Base-by-base conservation (phyloP, 345 rosid genomes). In the Brassica carinata region DNA sequence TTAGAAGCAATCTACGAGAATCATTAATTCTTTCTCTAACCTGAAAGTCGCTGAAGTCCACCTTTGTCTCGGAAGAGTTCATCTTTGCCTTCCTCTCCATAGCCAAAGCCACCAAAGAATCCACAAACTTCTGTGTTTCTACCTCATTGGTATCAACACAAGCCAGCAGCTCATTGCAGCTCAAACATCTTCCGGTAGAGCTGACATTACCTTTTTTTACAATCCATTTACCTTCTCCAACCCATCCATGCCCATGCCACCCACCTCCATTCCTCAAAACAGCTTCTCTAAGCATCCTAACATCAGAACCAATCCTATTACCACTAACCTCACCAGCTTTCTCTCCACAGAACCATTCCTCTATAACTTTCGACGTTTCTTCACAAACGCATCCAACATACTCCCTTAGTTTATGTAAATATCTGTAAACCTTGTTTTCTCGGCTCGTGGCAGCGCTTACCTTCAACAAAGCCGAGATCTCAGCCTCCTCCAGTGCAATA, bases 221-320 rank as follows among this genome's bases (percentile, higher is more conserved):
- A 36, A 66, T 76, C 94, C 93, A 94, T 67, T 81, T 89, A 27
- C 95, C 95, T 43, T 86, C 74, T 73, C 97, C 97, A 80, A 88
- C 79, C 97, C 97, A 94, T 18, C 98, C 98, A 55, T 83, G 69
- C 62, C 97, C 97, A 77, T 92, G 97, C 97, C 95, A 94, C 71
- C 98, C 97, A 0, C 94, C 97, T 7, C 97, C 97, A 71, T 92
- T 92, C 82, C 78, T 91, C 66, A 71, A 59, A 84, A 87, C 64
- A 11, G 83, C 82, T 10, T 82, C 88, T 81, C 82, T 85, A 83
- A 86, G 82, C 59, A 79, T 38, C 67, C 59, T 78, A 43, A 7
- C 78, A 27, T 85, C 87, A 66, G 70, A 65, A 72, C 77, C 79
- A 59, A 7, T 79, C 51, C 61, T 79, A 8, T 67, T 27, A 15